phyloP scores from a whole-genome alignment of 106 monocot species.

The Dactylorhiza incarnata region DNA sequence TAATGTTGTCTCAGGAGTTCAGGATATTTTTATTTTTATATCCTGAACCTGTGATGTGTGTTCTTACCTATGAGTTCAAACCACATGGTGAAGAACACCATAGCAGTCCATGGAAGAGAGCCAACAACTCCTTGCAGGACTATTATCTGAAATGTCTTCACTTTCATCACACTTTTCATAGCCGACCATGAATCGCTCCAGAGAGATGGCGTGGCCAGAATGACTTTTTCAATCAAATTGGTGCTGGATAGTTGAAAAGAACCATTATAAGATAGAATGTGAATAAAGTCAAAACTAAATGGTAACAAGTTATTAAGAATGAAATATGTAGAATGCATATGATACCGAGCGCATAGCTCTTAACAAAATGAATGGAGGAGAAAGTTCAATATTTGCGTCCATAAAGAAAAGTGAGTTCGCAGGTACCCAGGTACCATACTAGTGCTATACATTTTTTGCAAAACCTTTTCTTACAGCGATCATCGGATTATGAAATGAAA shows the following conservation, averaged over 20 bases:
- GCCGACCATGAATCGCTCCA: slow-evolving; percentile 63
- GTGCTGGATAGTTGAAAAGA: slow-evolving; percentile 19
- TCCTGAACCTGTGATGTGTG: not conserved
- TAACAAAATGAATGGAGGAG: too few relatives aligned
- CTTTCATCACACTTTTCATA: slow-evolving; percentile 73
- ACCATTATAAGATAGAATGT: not conserved
- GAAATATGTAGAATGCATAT: too few relatives aligned
- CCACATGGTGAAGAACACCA: slow-evolving; percentile 99
- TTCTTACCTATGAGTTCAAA: slow-evolving; percentile 90
- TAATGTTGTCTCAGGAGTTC: too few relatives aligned
- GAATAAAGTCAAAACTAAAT: not conserved
- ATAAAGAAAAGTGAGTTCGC: too few relatives aligned
- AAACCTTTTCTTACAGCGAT: too few relatives aligned
- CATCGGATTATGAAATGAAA: too few relatives aligned
- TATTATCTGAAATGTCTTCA: slow-evolving; percentile 89
- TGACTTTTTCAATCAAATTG: slow-evolving; percentile 29
- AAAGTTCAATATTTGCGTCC: too few relatives aligned
- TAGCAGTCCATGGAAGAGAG: slow-evolving; percentile 86
- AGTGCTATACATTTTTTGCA: too few relatives aligned
- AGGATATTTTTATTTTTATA: too few relatives aligned
- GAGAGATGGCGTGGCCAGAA: slow-evolving; percentile 18
- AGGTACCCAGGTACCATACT: too few relatives aligned
- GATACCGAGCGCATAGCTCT: too few relatives aligned
- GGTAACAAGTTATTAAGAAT: not conserved
- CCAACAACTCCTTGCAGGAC: slow-evolving; percentile 92